phyloP scores from a whole-genome alignment of 306 rosid genomes.

The Quercus dentata region DNA sequence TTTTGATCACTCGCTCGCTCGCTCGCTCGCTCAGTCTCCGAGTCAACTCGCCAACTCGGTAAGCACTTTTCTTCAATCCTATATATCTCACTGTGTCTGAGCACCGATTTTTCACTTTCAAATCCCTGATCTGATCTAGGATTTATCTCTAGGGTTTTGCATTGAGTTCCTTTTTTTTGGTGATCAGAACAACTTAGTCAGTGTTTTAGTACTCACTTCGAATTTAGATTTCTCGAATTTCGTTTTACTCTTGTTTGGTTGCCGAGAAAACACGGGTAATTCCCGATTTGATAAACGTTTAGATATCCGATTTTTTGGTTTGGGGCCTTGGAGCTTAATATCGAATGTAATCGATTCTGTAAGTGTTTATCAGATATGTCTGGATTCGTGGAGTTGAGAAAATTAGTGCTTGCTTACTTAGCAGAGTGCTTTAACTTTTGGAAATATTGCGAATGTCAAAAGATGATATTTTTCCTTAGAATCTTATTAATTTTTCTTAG shows the following conservation, averaged over 20 bases:
- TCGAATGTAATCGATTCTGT: not conserved
- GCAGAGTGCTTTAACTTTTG: not conserved
- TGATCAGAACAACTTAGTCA: slow-evolving; percentile 14
- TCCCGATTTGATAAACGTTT: not conserved
- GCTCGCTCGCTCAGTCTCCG: slow-evolving; percentile 12
- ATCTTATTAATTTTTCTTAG: not conserved
- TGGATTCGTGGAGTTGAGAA: too few relatives aligned
- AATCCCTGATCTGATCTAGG: slow-evolving; percentile 27
- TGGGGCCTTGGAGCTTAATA: not conserved
- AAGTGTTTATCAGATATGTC: too few relatives aligned
- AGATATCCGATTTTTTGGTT: not conserved
- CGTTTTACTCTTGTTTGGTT: not conserved
- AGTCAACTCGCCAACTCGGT: slow-evolving; percentile 33
- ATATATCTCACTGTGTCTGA: not conserved
- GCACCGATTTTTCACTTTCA: not conserved
- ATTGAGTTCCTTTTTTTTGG: not conserved
- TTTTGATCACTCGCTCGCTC: slow-evolving; percentile 9
- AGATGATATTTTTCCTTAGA: not conserved
- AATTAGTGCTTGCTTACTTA: not conserved
- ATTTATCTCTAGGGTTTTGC: not conserved
- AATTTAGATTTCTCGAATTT: not conserved
- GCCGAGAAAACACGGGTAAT: not conserved
- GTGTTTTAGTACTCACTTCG: not conserved
- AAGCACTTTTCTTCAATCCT: slow-evolving; percentile 21
- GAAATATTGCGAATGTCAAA: not conserved